Evolutionary conservation across 768 basidiomycete genomes (phyloP), one percentile per base, ranked within the genome.

Genomic region (Macrolepiota dolichaula): DNA sequence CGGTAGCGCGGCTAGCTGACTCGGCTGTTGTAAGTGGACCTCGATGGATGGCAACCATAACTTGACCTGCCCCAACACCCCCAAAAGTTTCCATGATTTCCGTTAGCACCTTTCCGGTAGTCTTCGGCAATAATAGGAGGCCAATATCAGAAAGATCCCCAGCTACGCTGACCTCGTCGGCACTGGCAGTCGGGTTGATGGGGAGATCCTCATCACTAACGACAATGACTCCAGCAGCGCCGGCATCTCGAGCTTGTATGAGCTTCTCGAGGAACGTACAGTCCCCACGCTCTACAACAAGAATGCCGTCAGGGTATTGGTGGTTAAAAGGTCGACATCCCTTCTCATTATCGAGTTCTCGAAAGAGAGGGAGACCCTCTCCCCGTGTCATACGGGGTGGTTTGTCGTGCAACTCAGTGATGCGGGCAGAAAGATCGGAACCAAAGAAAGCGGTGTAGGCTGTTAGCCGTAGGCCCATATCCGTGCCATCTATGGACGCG

Each of bases 261-360:
- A 96, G 78, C 74, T 99, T 99, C 65, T 92, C 83, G 13, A 93
- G 73, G 74, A 98, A 98, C 9, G 94, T 89, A 72, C 96, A 98
- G 4, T 79, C 83, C 4, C 96, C 96, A 29, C 96, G 83, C 47
- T 78, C 78, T 15, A 90, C 77, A 15, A 97, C 69, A 24, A 94
- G 70, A 4, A 84, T 78, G 46, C 79, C 82, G 51, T 81, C 78
- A 11, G 75, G 72, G 64, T 86, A 82, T 3, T 70, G 55, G 40
- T 79, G 69, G 1, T 72, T 67, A 71, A 86, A 92, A 4, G 83
- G 78, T 4, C 62, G 51, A 67, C 92, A 94, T 5, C 92, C 92
- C 13, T 78, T 73, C 0, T 63, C 58, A 67, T 94, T 92, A 40
- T 68, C 67, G 3, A 63, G 60, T 42, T 86, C 87, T 25, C 77